These are phyloP conservation scores for Daedaleopsis sinensis DNA, from an alignment of 768 basidiomycete species.

Conservation along the genomic window DNA sequence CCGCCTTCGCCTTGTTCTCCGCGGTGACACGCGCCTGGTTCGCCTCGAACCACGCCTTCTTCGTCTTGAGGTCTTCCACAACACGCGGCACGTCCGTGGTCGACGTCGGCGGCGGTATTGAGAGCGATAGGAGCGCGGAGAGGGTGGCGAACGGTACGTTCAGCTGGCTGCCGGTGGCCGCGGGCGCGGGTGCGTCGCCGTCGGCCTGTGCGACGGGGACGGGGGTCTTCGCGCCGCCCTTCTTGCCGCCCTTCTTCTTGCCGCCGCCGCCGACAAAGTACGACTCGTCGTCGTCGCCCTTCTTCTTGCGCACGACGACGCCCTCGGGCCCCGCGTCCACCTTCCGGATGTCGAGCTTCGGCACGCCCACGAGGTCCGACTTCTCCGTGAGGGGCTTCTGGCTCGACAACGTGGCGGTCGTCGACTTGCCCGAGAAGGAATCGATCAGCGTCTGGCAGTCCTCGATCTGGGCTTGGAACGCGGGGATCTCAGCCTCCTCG, in stretches of 20 bases:
- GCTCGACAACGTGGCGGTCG: conserved; percentile 46
- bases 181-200: conserved; percentile 23
- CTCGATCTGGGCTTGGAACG: conserved; percentile 91
- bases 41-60: conserved; percentile 94
- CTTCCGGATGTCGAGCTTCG: conserved; percentile 82
- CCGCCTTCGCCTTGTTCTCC: conserved; percentile 81
- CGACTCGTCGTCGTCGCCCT: conserved; percentile 80
- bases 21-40: conserved; percentile 84
- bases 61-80: conserved; percentile 88
- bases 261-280: conserved; percentile 71
- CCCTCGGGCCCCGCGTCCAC: conserved; percentile 75
- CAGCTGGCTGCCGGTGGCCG: conserved; percentile 52
- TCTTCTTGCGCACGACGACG: conserved; percentile 85
- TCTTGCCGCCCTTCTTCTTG: conserved; percentile 72
- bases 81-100: conserved; percentile 78
- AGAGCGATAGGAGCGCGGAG: conserved; percentile 81
- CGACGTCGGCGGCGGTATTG: conserved; percentile 87
- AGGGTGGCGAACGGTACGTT: conserved; percentile 87
- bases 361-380: conserved; percentile 60
- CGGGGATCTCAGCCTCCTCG: conserved; percentile 90
- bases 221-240: conserved; percentile 40
- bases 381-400: conserved; percentile 41
- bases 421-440: conserved; percentile 71
- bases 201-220: conserved; percentile 13
- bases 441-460: conserved; percentile 95